These are phyloP conservation scores for Serendipita sp. DNA, from an alignment of 768 basidiomycete genomes.

Conservation along the genomic window DNA sequence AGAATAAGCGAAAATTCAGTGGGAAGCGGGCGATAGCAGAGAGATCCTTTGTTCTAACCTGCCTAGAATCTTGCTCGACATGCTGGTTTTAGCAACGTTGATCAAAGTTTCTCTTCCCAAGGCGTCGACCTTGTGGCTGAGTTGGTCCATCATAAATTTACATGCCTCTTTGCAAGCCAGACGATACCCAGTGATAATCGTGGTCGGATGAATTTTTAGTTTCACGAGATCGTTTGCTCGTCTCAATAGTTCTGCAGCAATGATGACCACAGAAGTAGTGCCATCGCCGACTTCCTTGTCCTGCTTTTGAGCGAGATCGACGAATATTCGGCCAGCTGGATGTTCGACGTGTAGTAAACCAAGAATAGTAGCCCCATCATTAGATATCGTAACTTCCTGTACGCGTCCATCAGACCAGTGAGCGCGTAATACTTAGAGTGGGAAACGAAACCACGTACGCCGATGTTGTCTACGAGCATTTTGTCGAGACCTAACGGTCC, in stretches of 20 bases:
- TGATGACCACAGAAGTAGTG: slow-evolving; percentile 94
- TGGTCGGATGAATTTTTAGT: slow-evolving; percentile 96
- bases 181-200: slow-evolving; percentile 96
- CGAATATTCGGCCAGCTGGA: slow-evolving; percentile 92
- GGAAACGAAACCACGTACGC: slow-evolving; percentile 38
- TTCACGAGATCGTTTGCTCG: slow-evolving; percentile 97
- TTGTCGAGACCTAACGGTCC: slow-evolving; percentile 92
- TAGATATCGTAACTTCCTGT: slow-evolving; percentile 98
- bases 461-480: slow-evolving; percentile 97
- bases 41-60: slow-evolving; percentile 37
- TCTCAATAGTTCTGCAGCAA: slow-evolving; percentile 91
- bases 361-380: slow-evolving; percentile 98
- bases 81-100: slow-evolving; percentile 94
- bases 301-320: slow-evolving; percentile 96
- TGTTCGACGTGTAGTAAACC: slow-evolving; percentile 87
- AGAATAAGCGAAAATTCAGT: not conserved
- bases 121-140: slow-evolving; percentile 84
- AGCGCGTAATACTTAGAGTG: slow-evolving; percentile 4
- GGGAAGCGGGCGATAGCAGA: slow-evolving; percentile 12
- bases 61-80: slow-evolving; percentile 97
- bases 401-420: slow-evolving; percentile 10
- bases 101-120: slow-evolving; percentile 85
- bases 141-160: slow-evolving; percentile 93
- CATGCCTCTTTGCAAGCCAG: slow-evolving; percentile 95
- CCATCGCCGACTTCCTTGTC: slow-evolving; percentile 99